Evolutionary conservation across 2,329 filamentous ascomycete genomes (phyloP), one percentile per base, ranked within the genome.

Genomic region (Sclerotinia trifoliorum): DNA sequence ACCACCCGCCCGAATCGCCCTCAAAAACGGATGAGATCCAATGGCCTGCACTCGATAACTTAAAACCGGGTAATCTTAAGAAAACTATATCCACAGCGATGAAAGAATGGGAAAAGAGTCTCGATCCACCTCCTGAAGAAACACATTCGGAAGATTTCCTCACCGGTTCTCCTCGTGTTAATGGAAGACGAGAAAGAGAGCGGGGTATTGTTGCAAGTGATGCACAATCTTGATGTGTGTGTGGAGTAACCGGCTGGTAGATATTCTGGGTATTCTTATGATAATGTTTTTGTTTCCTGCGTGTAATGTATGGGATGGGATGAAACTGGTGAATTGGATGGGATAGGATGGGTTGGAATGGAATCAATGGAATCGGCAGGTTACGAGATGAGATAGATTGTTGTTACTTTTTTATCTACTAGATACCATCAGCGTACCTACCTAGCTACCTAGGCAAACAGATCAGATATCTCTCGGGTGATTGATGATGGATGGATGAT

Each of bases 61-160:
- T 39, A 51, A 77, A 74, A 39, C 91, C 93, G 48, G 71, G 88
- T 73, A 93, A 92, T 74, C 81, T 97, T 73, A 92, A 93, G 77
- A 86, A 88, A 49, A 94, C 92, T 0, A 92, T 94, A n/a, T 91
- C 89, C 48, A 91, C 90, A 71, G 83, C 97, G 68, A 93, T 97
- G 87, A 90, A 89, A 72, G 93, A 97, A 77, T 96, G 93, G 92
- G 94, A 98, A 81, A 92, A 88, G 78, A 91, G 86, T 72, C 81
- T 94, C 19, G 87, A 85, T 2, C 83, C 87, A 46, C 81, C 84
- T 0, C 75, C 78, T 4, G 69, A 71, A 48, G 70, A 71, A 42
- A 11, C 60, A 19, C 51, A 54, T 15, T 46, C 65, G 24, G 68
- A 72, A 42, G 62, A 57, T 32, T 24, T 65, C 17, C 35, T 65